Evolutionary conservation across 139 green algal species (phyloP), one percentile per base, ranked within the genome.

Genomic region (Dunaliella sp.): DNA sequence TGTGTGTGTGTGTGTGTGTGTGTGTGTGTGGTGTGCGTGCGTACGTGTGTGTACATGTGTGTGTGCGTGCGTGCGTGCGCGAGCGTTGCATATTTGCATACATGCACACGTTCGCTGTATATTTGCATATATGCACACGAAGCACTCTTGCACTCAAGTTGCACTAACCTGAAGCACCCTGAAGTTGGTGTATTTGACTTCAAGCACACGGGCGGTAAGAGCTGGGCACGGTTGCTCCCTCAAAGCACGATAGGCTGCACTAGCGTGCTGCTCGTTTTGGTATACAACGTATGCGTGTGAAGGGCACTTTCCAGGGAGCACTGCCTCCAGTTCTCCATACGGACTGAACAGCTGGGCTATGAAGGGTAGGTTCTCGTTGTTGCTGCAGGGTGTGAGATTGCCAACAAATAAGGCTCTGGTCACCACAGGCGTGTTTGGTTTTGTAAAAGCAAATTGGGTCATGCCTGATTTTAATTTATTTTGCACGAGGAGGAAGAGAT

Each of bases 121-220:
- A n/a, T n/a, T n/a, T n/a, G n/a, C n/a, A n/a, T n/a, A n/a, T n/a
- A n/a, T n/a, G n/a, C n/a, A n/a, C n/a, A n/a, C n/a, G n/a, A n/a
- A n/a, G n/a, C n/a, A n/a, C n/a, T n/a, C n/a, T n/a, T n/a, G n/a
- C n/a, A n/a, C n/a, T n/a, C n/a, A n/a, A 65, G 48, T 16, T 65
- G 48, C 48, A 65, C 30, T 74, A 30, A 28, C 80, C 58, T 84
- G 37, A 3, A n/a, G 75, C 21, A 26, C 12, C 30, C 12, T 73
- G 22, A 84, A 38, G 26, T 32, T 73, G 2, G 80, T 38, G 38
- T 36, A 84, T 38, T 84, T 84, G 1, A 84, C n/a, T n/a, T 32
- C 65, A 16, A 37, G 34, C 24, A 74, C n/a, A 34, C 36, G 32
- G 38, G 3, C 25, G 12, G 30, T 31, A 38, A 57, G 28, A 74